Base-by-base conservation (phyloP, 1,284 basidiomycete genomes). In the Ustilago vetiveriae region DNA sequence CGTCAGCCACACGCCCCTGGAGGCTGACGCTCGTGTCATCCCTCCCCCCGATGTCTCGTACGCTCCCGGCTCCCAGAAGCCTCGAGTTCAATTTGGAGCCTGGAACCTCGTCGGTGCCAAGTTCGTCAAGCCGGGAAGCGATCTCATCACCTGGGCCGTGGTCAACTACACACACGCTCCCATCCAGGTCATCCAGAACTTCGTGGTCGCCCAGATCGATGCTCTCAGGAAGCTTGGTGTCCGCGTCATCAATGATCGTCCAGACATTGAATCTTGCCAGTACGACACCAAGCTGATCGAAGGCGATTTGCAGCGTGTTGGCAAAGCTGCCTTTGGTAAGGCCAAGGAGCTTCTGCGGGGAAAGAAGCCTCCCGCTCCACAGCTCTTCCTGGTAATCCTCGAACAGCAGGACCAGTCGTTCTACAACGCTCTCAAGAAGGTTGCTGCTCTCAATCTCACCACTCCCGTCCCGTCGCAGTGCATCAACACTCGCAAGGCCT, bases 361-460 rank as follows among this genome's bases (percentile, higher is more conserved):
- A 6, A 38, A 19, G 17, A 27, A 23, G n/a, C 50, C 64, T 3
- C 60, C 62, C 2, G 48, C 59, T 0, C 75, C 75, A 2, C 75
- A 77, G 48, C 56, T 77, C 16, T 63, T 74, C 36, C 10, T 77
- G 11, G 58, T 71, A 35, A 39, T 77, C 22, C 50, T 77, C 29
- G 71, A 75, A 27, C 42, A 47, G 3, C 42, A 39, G 19, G 74
- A 85, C 45, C 65, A 72, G 1, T 44, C 58, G 0, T 72, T 82
- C 29, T 85, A 85, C 75, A 78, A 82, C 54, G 65, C 74, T 13
- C 77, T 85, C 78, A 85, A 85, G 78, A 64, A 76, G 19, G 56
- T 70, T 9, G 82, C 82, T 1, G 77, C 83, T 50, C 50, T 80
- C 44, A 56, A 73, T 2, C 67, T 81, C 6, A 50, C 63, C 19